Base-by-base conservation (phyloP, 2,329 filamentous ascomycete genomes). In the Zasmidium angulare region DNA sequence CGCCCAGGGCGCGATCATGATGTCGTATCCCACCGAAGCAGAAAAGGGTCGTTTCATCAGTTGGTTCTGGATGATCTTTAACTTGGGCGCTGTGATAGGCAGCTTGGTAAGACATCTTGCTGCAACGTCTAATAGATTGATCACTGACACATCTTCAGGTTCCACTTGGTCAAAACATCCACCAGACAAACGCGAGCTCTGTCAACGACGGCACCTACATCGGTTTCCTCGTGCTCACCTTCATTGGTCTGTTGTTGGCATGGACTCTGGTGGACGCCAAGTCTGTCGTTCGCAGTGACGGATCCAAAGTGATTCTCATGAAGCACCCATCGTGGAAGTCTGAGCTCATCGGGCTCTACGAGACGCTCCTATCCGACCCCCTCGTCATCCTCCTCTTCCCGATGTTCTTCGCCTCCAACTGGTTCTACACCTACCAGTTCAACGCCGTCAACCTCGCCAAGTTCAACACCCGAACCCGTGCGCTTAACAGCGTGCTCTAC, bases 11-110 rank as follows among this genome's bases (percentile, higher is more conserved):
- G 87, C 89, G 60, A 90, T 93, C 71, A 93, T 93, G 88, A 93
- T 96, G 86, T 87, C 89, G 46, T 96, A 96, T 74, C 92, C 92
- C 1, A 81, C 84, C 20, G 93, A 96, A 77, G 76, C 85, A 31
- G 84, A 86, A 64, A 96, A 96, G 81, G 93, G 93, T 48, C 87
- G 88, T 60, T 96, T 92, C 75, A 96, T 96, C 74, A 89, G 89
- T 61, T 87, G 86, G 79, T 96, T 96, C 78, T 96, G 93, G 93
- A 87, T 92, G 74, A 96, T 97, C 70, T 97, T 96, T 82, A 96
- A 96, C 76, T 76, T 93, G 60, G 93, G 93, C 68, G 92, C 87
- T 69, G 92, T 96, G 62, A 91, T 97, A 74, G 93, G 93, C 63
- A 86, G 88, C 70, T 72, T 87, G 79, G 84, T 86, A 76, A 73